phyloP scores from a whole-genome alignment of 139 green algal species.

The Trebouxia sp. region DNA sequence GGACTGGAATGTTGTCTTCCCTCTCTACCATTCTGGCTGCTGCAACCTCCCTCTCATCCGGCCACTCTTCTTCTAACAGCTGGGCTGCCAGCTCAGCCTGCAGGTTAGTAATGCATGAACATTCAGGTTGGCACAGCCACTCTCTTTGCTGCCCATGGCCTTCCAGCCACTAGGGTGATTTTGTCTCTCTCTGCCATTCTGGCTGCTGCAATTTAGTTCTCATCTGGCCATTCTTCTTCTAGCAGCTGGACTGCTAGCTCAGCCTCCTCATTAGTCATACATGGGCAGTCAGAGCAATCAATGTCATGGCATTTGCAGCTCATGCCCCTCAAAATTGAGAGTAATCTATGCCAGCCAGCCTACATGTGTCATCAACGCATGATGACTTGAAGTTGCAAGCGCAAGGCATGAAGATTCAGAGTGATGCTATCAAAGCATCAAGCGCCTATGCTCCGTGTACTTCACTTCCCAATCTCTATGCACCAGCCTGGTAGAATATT shows the following conservation, averaged over 20 bases:
- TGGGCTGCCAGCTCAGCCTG: slow-evolving; percentile 45
- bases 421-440: too few species aligned
- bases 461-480: too few species aligned
- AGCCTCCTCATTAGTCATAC: neutral
- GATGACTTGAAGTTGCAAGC: too few species aligned
- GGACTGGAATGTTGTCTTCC: slow-evolving; percentile 54
- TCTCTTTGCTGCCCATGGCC: slow-evolving; percentile 57
- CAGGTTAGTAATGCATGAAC: neutral
- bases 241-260: slow-evolving; percentile 48
- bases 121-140: too few species aligned
- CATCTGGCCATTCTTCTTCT: slow-evolving; percentile 57
- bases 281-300: neutral
- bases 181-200: slow-evolving; percentile 42
- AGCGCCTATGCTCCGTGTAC: too few species aligned
- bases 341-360: too few species aligned
- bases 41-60: slow-evolving; percentile 35
- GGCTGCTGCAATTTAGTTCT: slow-evolving; percentile 19
- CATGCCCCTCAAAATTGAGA: too few species aligned
- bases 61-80: slow-evolving; percentile 66
- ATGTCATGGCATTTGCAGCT: too few species aligned
- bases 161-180: slow-evolving; percentile 50
- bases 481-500: too few species aligned
- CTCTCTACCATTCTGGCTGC: slow-evolving; percentile 41
- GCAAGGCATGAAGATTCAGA: too few species aligned
- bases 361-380: too few species aligned